Evolutionary conservation across 1,139 yeast genomes (phyloP), one percentile per base, ranked within the genome.

Genomic region (Yamadazyma siamensis): DNA sequence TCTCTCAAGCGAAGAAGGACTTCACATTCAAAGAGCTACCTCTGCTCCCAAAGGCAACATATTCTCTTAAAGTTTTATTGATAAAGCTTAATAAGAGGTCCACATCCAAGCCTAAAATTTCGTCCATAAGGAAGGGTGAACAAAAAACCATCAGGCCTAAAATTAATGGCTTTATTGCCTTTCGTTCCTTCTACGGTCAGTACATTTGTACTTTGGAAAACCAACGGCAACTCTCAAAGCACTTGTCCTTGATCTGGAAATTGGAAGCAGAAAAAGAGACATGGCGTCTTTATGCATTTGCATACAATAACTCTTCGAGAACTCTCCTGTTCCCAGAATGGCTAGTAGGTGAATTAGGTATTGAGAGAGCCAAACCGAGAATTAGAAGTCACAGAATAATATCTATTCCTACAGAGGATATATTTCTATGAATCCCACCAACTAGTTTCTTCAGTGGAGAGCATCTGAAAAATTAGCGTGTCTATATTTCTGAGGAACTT

Each of bases 161-260:
- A 23, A 35, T 61, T 2, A 61, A 59, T 38, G 62, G 60, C 0
- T 64, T 64, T 35, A 50, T 61, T 31, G 70, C 68, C 1, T 64
- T 53, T 33, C 38, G 71, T 13, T 43, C 65, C 0, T 64, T 52
- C 34, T 61, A 64, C 35, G 45, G 65, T 10, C 46, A 48, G 35
- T 46, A 49, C 15, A 50, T 49, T 19, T 43, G 37, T 6, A 49
- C 50, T 18, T 44, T 52, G 3, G 42, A 49, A 6, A 40, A 38
- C 26, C 68, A 52, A 35, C 42, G 43, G 27, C 34, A 39, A 31
- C 41, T 57, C 21, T 59, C 63, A 4, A 35, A 32, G 14, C 38
- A 34, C 28, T 40, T 56, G 22, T 62, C 57, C 19, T 46, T 38
- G 33, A 44, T 56, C 26, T 63, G 61, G 71, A 47, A 37, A 24